A percentile compares a stretch with the other conserved stretches of the same genome.
Conservation (phyloP, 2,329 filamentous ascomycete genomes). For the Trichoderma cornu-damae region DNA sequence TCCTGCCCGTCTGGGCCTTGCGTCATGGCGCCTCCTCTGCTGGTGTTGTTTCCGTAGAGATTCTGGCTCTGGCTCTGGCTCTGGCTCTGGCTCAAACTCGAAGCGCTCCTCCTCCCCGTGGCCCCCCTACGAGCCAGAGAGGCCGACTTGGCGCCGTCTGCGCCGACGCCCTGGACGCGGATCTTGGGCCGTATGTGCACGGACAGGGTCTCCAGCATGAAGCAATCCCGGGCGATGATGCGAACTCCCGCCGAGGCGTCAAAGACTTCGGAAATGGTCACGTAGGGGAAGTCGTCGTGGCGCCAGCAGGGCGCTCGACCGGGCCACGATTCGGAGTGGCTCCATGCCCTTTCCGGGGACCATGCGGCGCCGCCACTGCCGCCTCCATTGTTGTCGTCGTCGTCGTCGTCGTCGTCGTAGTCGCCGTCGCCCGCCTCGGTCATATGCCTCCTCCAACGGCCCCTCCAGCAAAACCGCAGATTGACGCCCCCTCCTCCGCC, state of each 20-base stretch:
- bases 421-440: not conserved
- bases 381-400: not conserved
- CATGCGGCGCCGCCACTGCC: too few relatives aligned
- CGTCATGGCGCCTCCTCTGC: not conserved
- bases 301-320: conserved; percentile 45
- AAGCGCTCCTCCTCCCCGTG: not conserved
- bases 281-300: conserved; percentile 49
- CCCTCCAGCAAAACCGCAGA: conserved; percentile 41
- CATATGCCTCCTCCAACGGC: not conserved
- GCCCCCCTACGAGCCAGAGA: conserved; percentile 3
- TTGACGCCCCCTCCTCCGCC: conserved; percentile 37
- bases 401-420: not conserved
- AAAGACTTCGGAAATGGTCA: conserved; percentile 43
- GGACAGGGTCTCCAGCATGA: conserved; percentile 43
- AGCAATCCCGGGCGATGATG: conserved; percentile 43
- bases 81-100: conserved; percentile 2
- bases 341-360: not conserved
- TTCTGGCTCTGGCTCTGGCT: not conserved
- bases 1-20: conserved; percentile 30
- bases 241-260: conserved; percentile 43
- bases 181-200: conserved; percentile 40
- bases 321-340: conserved; percentile 19
- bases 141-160: conserved; percentile 5
- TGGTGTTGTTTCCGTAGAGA: conserved; percentile 5
- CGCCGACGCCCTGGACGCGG: conserved; percentile 29